phyloP scores from a whole-genome alignment of 805 yeast species.

The Candida silvicultrix region DNA sequence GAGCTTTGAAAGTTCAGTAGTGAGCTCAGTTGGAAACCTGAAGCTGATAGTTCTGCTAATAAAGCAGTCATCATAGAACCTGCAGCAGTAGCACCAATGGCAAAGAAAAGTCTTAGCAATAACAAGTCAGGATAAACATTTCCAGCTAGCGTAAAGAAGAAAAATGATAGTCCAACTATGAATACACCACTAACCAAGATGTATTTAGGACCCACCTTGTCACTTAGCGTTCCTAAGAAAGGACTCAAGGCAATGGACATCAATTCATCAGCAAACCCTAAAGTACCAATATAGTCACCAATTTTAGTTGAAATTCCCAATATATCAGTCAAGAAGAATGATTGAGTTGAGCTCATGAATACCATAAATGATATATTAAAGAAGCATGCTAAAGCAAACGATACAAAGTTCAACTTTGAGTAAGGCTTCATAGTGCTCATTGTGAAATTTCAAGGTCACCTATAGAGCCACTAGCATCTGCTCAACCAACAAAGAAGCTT shows the following conservation, averaged over 20 bases:
- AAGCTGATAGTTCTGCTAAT: slow-evolving; percentile 46
- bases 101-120: slow-evolving; percentile 47
- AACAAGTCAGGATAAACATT: slow-evolving; percentile 44
- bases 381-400: slow-evolving; percentile 32
- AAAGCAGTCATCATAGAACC: slow-evolving; percentile 57
- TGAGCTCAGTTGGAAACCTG: slow-evolving; percentile 31
- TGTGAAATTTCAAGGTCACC: background rate
- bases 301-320: slow-evolving; percentile 24
- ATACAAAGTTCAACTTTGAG: slow-evolving; percentile 21
- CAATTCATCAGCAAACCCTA: slow-evolving; percentile 56
- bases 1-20: slow-evolving; percentile 11
- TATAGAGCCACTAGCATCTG: background rate
- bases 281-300: slow-evolving; percentile 41
- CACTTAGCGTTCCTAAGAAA: slow-evolving; percentile 56
- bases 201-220: slow-evolving; percentile 54
- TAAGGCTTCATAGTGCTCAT: slow-evolving; percentile 5
- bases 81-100: slow-evolving; percentile 49
- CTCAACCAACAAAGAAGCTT: background rate
- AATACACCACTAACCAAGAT: slow-evolving; percentile 43
- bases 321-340: slow-evolving; percentile 35
- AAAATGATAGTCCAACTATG: slow-evolving; percentile 39
- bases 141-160: slow-evolving; percentile 41
- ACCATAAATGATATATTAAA: slow-evolving; percentile 35
- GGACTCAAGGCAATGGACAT: slow-evolving; percentile 50
- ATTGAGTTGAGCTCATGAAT: slow-evolving; percentile 36